These are phyloP conservation scores for Dalbergia cochinchinensis DNA, from an alignment of 306 rosid species.

Conservation along the genomic window DNA sequence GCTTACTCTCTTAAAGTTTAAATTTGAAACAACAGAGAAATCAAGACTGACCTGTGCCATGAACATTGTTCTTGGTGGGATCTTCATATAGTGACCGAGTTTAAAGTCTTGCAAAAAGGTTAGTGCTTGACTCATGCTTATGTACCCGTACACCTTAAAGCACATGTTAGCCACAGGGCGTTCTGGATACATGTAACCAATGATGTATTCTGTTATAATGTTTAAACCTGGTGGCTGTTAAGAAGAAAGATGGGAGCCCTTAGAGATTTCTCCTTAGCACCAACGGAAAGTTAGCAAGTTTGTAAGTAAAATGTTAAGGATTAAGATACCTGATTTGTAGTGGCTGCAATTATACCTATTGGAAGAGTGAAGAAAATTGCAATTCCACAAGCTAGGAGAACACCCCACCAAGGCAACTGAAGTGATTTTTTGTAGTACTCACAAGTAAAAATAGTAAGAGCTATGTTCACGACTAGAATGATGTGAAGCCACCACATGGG, in stretches of 20 bases:
- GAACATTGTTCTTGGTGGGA: constrained; percentile 94
- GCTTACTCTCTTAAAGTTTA: background rate
- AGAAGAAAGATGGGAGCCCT: constrained; percentile 34
- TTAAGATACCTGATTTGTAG: constrained; percentile 79
- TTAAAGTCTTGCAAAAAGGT: constrained; percentile 75
- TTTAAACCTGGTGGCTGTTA: constrained; percentile 82
- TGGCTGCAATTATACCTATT: constrained; percentile 74
- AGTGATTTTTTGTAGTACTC: constrained; percentile 68
- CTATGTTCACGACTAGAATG: constrained; percentile 70
- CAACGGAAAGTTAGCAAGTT: constrained; percentile 9
- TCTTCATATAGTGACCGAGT: constrained; percentile 97
- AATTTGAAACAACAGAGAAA: background rate
- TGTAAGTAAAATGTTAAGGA: background rate
- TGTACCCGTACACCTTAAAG: constrained; percentile 95
- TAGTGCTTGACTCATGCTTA: constrained; percentile 85
- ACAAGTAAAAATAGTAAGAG: constrained; percentile 61
- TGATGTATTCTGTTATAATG: constrained; percentile 82
- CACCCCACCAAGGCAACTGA: constrained; percentile 96
- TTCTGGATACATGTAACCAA: constrained; percentile 89
- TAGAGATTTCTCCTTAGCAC: constrained; percentile 9
- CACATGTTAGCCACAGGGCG: constrained; percentile 96
- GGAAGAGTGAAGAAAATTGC: constrained; percentile 75
- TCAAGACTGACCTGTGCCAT: constrained; percentile 75
- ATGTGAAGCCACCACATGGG: constrained; percentile 77
- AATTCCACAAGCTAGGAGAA: constrained; percentile 73